These are phyloP conservation scores for Xylaria arbuscula DNA, from an alignment of 2,329 filamentous ascomycete genomes.

Conservation along the genomic window DNA sequence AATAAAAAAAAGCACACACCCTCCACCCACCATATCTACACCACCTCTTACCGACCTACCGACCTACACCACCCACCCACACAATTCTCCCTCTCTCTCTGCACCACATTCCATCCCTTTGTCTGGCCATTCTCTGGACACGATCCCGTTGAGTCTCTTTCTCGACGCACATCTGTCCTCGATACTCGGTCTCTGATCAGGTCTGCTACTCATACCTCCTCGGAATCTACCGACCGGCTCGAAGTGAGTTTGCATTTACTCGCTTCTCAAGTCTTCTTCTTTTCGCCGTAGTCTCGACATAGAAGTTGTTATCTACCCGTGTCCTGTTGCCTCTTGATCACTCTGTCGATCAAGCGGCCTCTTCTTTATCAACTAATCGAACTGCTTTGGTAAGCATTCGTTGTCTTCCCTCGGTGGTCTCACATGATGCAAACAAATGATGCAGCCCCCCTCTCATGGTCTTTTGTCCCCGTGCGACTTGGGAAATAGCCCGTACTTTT, in stretches of 20 bases:
- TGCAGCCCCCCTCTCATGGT: not conserved
- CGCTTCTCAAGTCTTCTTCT: slow-evolving; percentile 30
- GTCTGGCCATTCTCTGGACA: slow-evolving; percentile 23
- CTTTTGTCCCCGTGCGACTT: slow-evolving; percentile 8
- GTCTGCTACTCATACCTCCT: slow-evolving; percentile 30
- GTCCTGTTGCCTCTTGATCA: slow-evolving; percentile 40
- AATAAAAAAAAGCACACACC: slow-evolving; percentile 57
- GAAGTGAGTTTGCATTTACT: slow-evolving; percentile 40
- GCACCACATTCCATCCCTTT: slow-evolving; percentile 18
- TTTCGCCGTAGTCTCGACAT: slow-evolving; percentile 39
- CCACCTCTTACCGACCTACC: slow-evolving; percentile 28
- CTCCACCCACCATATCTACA: slow-evolving; percentile 38
- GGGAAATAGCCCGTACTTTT: slow-evolving; percentile 15
- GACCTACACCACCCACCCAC: slow-evolving; percentile 22
- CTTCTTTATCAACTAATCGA: slow-evolving; percentile 35
- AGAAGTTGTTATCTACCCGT: slow-evolving; percentile 41
- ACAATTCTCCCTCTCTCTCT: slow-evolving; percentile 17
- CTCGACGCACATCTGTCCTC: slow-evolving; percentile 29
- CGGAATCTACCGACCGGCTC: slow-evolving; percentile 31
- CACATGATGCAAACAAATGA: slow-evolving; percentile 14
- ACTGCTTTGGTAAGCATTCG: slow-evolving; percentile 30
- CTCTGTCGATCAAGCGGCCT: slow-evolving; percentile 34
- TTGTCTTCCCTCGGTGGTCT: not conserved
- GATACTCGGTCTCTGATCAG: slow-evolving; percentile 33
- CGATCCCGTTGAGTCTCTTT: slow-evolving; percentile 21